Conservation (phyloP, 768 basidiomycete species). For the Boletus fagicola region DNA sequence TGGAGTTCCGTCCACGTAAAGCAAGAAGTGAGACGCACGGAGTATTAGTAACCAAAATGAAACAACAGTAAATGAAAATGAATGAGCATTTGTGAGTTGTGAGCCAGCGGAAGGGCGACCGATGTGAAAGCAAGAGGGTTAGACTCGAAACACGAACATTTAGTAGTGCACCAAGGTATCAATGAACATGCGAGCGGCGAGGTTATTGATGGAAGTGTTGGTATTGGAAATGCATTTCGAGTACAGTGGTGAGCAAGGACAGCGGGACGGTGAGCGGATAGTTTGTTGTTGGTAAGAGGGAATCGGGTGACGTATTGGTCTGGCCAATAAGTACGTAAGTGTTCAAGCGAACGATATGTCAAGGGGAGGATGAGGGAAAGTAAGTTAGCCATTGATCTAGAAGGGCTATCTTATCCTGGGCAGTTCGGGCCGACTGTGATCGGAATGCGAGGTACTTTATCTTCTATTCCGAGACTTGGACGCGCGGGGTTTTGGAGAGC, state of each 20-base stretch:
- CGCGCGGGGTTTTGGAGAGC: constrained; percentile 42
- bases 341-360: background rate
- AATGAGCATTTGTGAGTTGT: constrained; percentile 1
- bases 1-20: constrained; percentile 5
- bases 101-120: no score
- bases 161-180: constrained; percentile 16
- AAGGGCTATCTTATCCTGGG: background rate
- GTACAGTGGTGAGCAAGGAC: constrained; percentile 15
- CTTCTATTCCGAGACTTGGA: constrained; percentile 59
- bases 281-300: background rate
- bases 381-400: background rate
- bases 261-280: background rate
- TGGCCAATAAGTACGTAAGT: background rate
- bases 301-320: background rate
- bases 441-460: constrained; percentile 7
- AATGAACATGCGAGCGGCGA: constrained; percentile 1
- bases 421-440: background rate
- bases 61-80: background rate
- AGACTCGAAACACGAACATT: constrained; percentile 5
- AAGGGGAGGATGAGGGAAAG: background rate
- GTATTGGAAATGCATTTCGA: constrained; percentile 13
- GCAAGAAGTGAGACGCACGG: background rate
- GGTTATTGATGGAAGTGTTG: background rate
- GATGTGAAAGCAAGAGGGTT: constrained; percentile 6
- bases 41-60: constrained; percentile 1